A percentile compares a stretch with the other conserved stretches of the same genome.
phyloP scores from a whole-genome alignment of 768 basidiomycete species.

The Antrodiella citrinella region DNA sequence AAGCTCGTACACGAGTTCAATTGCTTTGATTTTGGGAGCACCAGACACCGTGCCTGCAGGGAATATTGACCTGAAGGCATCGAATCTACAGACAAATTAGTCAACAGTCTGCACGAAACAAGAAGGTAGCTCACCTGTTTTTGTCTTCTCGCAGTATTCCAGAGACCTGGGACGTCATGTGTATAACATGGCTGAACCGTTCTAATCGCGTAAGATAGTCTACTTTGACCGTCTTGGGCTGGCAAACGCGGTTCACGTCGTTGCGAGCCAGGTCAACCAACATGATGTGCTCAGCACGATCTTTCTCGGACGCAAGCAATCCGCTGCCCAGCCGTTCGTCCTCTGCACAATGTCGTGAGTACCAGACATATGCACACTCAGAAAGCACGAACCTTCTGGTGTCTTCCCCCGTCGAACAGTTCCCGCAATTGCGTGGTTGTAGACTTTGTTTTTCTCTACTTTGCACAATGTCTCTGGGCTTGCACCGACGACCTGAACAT shows the following conservation, averaged over 20 bases:
- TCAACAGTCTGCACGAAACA: too few species aligned
- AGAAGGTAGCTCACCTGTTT: slow-evolving; percentile 52
- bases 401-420: slow-evolving; percentile 85
- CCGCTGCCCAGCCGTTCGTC: slow-evolving; percentile 71
- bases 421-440: slow-evolving; percentile 96
- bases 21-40: slow-evolving; percentile 97
- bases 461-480: slow-evolving; percentile 98
- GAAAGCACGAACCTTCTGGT: slow-evolving; percentile 60
- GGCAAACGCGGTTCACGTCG: slow-evolving; percentile 96
- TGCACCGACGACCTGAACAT: slow-evolving; percentile 92
- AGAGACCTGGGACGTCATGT: slow-evolving; percentile 92
- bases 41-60: slow-evolving; percentile 98
- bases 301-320: slow-evolving; percentile 82
- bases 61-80: slow-evolving; percentile 98
- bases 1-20: slow-evolving; percentile 81
- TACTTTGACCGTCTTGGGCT: slow-evolving; percentile 91
- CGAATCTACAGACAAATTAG: slow-evolving; percentile 52
- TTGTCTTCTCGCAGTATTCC: slow-evolving; percentile 75
- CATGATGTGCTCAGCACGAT: slow-evolving; percentile 98
- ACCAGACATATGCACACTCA: neutral
- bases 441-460: slow-evolving; percentile 86
- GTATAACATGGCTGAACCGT: slow-evolving; percentile 97
- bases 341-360: slow-evolving; percentile 44
- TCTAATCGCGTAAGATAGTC: slow-evolving; percentile 91
- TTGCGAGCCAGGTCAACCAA: slow-evolving; percentile 96